Evolutionary conservation across 345 rosid genomes (phyloP), one percentile per base, ranked within the genome.

Genomic region (Citrus reticulata): DNA sequence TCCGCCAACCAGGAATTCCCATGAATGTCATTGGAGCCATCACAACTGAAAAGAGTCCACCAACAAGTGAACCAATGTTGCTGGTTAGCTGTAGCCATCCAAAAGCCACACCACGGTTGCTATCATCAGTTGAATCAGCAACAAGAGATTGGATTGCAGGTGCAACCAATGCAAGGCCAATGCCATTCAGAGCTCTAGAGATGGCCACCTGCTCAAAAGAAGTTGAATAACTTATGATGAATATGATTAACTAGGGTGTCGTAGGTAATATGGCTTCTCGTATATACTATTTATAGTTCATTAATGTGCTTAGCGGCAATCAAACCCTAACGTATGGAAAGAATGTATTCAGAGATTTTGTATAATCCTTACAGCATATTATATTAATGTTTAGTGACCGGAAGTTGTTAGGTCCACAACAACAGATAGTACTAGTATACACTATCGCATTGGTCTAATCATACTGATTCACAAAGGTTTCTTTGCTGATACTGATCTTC

Each of bases 71-170:
- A 76, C 98, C 98, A 0, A 90, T 1, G 79, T 95, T 93, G 74
- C 91, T 89, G n/a, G 95, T 91, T 39, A 95, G 74, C 20, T 91
- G 95, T 22, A 95, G 83, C 95, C 98, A 95, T 80, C 98, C 95
- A 81, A 95, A 95, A 76, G 98, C 98, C 63, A 67, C 68, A 40
- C 98, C 98, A 54, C 98, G 92, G 73, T 91, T 92, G 68, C 85
- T 81, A 55, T 90, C 90, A 69, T 90, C 91, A 0, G 97, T 93
- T 1, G 93, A 93, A 80, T 95, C 98, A 70, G 98, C 97, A 65
- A 95, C 97, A 24, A 95, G 95, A 16, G 99, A 95, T 73, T 88
- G 95, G 61, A 95, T 92, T 34, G 99, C 95, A 14, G 98, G 98
- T 54, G 85, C 85, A 39, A 92, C 97, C n/a, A 93, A 77, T 5